Base-by-base conservation (phyloP, 192 early-diverging fungal species). In the Linnemannia hyalina region DNA sequence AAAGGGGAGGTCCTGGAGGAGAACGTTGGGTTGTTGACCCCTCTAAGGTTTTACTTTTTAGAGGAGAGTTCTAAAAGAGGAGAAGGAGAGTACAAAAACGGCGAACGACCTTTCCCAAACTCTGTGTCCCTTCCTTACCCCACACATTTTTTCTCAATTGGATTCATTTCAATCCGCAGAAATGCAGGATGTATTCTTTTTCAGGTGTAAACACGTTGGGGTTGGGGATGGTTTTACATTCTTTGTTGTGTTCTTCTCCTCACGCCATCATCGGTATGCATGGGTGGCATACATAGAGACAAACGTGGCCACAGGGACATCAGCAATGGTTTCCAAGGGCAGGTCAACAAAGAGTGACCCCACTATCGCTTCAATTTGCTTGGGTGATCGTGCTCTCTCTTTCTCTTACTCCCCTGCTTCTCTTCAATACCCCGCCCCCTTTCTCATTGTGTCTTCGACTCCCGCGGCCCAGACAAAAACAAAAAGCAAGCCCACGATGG, bases 41-140 rank as follows among this genome's bases (percentile, higher is more conserved):
- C 49, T 16, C 16, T 52, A 65, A 65, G 60, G 29, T 65, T 65
- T 65, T 32, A 32, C 26, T 32, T 4, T 35, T 65, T 4, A 32
- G 60, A 57, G 60, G 35, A 65, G 60, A 13, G 60, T 65, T 65
- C 60, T 65, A 35, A 65, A 60, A 65, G 60, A 35, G 60, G 26
- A 4, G 29, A 26, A 3, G 0, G 49, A 18, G 49, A 22, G 49
- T 3, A 52, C 49, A 65, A 65, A 60, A 65, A 65, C 60, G 60
- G 60, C 60, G 60, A 65, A 65, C 60, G 60, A 65, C 60, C 60
- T 65, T 52, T 52, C 60, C 60, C n/a, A 65, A 65, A 65, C 29
- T 65, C 29, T 65, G 60, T 65, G 18, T 22, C 49, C 20, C 18
- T 18, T 32, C 9, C 26, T 57, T 65, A 65, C 60, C 60, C 60